Percentiles rank a stretch among this genome's conserved stretches.
Evolutionary conservation across 495 filamentous ascomycete genomes (phyloP).

Genomic region (Daldinia loculata): DNA sequence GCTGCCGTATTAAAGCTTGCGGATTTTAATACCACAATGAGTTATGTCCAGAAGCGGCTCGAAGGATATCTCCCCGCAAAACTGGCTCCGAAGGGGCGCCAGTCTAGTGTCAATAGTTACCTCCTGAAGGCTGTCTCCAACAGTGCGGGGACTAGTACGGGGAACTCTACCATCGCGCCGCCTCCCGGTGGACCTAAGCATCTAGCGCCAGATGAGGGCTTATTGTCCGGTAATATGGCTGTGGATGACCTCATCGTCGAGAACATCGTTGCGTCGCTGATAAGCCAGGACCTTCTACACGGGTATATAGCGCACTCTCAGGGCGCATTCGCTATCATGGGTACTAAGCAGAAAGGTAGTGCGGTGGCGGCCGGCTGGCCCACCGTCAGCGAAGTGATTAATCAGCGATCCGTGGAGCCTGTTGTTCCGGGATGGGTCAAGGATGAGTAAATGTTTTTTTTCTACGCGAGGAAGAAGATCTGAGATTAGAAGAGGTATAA

Average conservation of each 20-base stretch:
- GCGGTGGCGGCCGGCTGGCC: conserved; percentile 59
- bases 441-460: conserved; percentile 10
- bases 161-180: conserved; percentile 49
- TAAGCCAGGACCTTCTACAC: conserved; percentile 83
- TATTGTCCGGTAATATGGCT: conserved; percentile 61
- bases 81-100: conserved; percentile 37
- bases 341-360: conserved; percentile 70
- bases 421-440: conserved; percentile 29
- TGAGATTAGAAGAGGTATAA: background rate
- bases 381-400: conserved; percentile 31
- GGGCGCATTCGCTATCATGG: conserved; percentile 81
- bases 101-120: conserved; percentile 45
- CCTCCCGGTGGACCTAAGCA: conserved; percentile 56
- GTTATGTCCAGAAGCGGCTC: conserved; percentile 59
- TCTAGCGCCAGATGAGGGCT: conserved; percentile 58
- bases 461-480: background rate
- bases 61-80: conserved; percentile 57
- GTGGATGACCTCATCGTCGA: conserved; percentile 76
- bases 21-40: conserved; percentile 61
- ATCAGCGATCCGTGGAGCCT: conserved; percentile 27
- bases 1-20: conserved; percentile 66
- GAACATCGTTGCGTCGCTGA: conserved; percentile 74
- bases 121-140: conserved; percentile 56
- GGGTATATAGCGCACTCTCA: conserved; percentile 85
- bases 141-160: conserved; percentile 39